These are phyloP conservation scores for Backusella luteola DNA, from an alignment of 192 early-diverging fungal genomes.

Conservation along the genomic window DNA sequence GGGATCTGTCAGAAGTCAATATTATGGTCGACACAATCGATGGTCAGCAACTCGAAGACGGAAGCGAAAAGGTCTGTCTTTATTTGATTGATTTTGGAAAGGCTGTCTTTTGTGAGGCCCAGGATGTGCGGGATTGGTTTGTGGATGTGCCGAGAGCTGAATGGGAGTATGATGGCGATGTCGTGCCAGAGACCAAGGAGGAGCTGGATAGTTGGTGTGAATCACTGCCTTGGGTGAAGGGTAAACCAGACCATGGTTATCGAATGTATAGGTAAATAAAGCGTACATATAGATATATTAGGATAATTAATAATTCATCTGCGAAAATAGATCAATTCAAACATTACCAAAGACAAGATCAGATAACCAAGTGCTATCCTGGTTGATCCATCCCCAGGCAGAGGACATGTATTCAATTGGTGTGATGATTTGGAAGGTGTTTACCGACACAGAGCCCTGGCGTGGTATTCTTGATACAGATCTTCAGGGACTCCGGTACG, in stretches of 20 bases:
- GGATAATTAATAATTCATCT: neutral
- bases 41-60: conserved; percentile 42
- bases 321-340: conserved; percentile 47
- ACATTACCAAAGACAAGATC: conserved; percentile 49
- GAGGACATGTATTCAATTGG: conserved; percentile 60
- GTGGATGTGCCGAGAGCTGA: conserved; percentile 32
- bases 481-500: conserved; percentile 48
- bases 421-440: conserved; percentile 58
- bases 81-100: conserved; percentile 65
- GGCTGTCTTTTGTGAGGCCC: conserved; percentile 47
- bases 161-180: conserved; percentile 38
- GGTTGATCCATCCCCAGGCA: conserved; percentile 46
- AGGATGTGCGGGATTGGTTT: conserved; percentile 50
- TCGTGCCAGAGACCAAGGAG: conserved; percentile 41
- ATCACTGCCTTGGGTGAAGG: conserved; percentile 46
- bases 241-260: conserved; percentile 59
- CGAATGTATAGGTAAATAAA: conserved; percentile 45
- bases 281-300: neutral
- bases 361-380: conserved; percentile 41
- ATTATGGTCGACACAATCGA: conserved; percentile 55
- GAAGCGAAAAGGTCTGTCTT: conserved; percentile 40
- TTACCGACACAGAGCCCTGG: conserved; percentile 61
- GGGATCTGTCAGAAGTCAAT: conserved; percentile 60
- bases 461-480: conserved; percentile 58
- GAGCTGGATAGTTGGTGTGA: conserved; percentile 40